Conservation (phyloP, 371 early-diverging fungal genomes). For the Lichtheimia hyalospora region DNA sequence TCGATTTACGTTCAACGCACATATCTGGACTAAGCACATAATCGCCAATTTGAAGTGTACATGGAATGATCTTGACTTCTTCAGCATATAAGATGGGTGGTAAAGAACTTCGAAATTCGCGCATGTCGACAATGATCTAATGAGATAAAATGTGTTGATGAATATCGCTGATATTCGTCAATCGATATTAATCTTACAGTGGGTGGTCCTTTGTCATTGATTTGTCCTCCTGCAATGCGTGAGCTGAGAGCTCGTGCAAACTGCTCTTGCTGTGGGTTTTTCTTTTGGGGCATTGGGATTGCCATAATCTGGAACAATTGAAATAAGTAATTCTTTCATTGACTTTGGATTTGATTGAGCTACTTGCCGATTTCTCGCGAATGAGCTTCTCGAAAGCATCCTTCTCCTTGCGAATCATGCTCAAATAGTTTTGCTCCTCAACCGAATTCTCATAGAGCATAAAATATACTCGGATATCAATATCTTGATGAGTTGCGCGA, state of each 20-base stretch:
- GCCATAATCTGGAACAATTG: slow-evolving; percentile 58
- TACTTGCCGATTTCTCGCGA: slow-evolving; percentile 78
- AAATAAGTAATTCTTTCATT: not conserved
- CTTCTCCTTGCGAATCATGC: slow-evolving; percentile 85
- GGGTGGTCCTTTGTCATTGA: slow-evolving; percentile 18
- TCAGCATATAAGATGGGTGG: slow-evolving; percentile 87
- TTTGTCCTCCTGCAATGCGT: slow-evolving; percentile 59
- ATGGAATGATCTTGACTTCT: slow-evolving; percentile 76
- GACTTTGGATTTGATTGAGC: not conserved
- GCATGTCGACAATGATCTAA: slow-evolving; percentile 85
- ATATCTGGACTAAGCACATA: slow-evolving; percentile 88
- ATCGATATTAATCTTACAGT: slow-evolving; percentile 15
- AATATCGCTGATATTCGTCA: slow-evolving; percentile 2
- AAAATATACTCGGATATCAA: slow-evolving; percentile 80
- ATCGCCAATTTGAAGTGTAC: slow-evolving; percentile 94
- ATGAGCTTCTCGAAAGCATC: slow-evolving; percentile 94
- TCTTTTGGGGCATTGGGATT: slow-evolving; percentile 63
- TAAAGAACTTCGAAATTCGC: slow-evolving; percentile 93
- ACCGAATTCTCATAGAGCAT: slow-evolving; percentile 91
- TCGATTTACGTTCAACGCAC: slow-evolving; percentile 94
- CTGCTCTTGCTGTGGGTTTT: slow-evolving; percentile 38
- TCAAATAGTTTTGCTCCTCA: slow-evolving; percentile 94
- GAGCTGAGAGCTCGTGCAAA: slow-evolving; percentile 59
- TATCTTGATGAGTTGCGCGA: slow-evolving; percentile 61
- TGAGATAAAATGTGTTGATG: not conserved